Percentiles rank a stretch among this genome's conserved stretches.
phyloP scores from a whole-genome alignment of 352 stramenopile genomes.

The Globisporangium takayamanum region DNA sequence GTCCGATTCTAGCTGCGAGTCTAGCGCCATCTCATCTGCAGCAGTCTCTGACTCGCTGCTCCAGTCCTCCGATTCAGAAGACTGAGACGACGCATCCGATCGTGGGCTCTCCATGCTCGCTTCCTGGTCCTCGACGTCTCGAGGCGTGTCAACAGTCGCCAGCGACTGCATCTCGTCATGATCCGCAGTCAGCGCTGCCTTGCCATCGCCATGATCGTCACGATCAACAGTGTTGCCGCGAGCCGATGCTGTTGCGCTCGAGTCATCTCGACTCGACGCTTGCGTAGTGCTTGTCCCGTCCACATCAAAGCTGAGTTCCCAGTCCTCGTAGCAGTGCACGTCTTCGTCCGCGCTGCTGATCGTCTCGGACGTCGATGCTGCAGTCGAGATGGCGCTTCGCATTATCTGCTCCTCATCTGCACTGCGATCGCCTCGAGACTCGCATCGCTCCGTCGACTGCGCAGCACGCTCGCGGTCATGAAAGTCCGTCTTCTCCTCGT shows the following conservation, averaged over 20 bases:
- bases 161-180: not conserved
- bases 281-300: not conserved
- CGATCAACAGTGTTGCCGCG: not conserved
- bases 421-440: not conserved
- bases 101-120: too few species aligned
- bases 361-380: constrained; percentile 27
- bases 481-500: too few species aligned
- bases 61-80: too few species aligned
- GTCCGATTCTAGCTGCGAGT: not conserved
- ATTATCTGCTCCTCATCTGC: not conserved
- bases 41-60: too few species aligned
- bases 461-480: not conserved
- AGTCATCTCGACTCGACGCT: not conserved
- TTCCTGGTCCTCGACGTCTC: not conserved
- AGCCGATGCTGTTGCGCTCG: too few species aligned
- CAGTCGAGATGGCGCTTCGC: constrained; percentile 17
- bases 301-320: constrained; percentile 17
- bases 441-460: not conserved
- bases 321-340: constrained; percentile 31
- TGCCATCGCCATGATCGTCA: not conserved
- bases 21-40: too few species aligned
- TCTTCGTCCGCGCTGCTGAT: constrained; percentile 33
- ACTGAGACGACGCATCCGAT: too few species aligned
- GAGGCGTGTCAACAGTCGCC: not conserved
- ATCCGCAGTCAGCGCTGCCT: not conserved